Conservation (phyloP, 176 grass and related monocot species). For the Aegilops speltoides region DNA sequence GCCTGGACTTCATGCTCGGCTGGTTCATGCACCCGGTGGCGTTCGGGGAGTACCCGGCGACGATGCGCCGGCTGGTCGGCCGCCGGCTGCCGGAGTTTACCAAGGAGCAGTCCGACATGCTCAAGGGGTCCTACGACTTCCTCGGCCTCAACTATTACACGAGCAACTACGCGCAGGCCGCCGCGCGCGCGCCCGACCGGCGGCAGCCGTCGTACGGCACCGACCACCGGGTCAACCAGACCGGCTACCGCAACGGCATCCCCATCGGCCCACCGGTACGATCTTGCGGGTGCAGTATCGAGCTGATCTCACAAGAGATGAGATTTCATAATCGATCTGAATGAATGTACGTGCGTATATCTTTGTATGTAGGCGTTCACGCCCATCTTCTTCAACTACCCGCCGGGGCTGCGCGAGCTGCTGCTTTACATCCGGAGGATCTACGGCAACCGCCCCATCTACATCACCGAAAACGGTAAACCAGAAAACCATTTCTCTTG, state of each 20-base stretch:
- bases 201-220: neutral
- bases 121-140: constrained; percentile 52
- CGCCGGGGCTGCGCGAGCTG: constrained; percentile 34
- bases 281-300: neutral
- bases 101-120: constrained; percentile 24
- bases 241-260: constrained; percentile 22
- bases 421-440: constrained; percentile 28
- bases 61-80: constrained; percentile 26
- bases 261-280: constrained; percentile 32
- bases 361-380: neutral
- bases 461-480: constrained; percentile 48
- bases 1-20: constrained; percentile 41
- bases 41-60: constrained; percentile 30
- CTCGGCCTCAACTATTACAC: constrained; percentile 51
- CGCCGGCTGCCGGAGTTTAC: constrained; percentile 43
- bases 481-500: neutral
- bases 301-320: neutral
- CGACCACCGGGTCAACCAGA: constrained; percentile 21
- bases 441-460: constrained; percentile 43
- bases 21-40: constrained; percentile 45
- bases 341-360: neutral
- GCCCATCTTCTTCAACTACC: constrained; percentile 38
- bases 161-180: constrained; percentile 20
- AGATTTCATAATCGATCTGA: neutral
- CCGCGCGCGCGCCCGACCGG: neutral